A percentile compares a stretch with the other conserved stretches of the same genome.
These are phyloP conservation scores for Aspergillus sojae DNA, from an alignment of 2,329 filamentous ascomycete genomes.

Conservation along the genomic window DNA sequence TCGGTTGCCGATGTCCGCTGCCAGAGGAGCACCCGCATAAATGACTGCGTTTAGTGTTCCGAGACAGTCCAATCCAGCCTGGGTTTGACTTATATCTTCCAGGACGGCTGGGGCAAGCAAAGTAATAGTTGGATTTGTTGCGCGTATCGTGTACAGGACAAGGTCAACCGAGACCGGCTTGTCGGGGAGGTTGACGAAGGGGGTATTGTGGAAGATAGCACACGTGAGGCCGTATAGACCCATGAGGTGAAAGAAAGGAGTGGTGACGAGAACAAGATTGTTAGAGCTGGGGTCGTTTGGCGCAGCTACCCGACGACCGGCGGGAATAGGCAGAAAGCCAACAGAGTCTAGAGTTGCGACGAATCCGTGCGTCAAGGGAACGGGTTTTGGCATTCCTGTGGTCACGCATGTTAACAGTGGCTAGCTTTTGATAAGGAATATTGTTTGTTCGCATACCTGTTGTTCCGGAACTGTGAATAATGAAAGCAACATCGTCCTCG, in stretches of 20 bases:
- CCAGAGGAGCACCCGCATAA: neutral
- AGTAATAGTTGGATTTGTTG: conserved; percentile 17
- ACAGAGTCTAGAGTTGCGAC: neutral
- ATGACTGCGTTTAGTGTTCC: conserved; percentile 14
- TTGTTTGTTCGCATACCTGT: neutral
- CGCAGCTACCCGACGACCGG: neutral
- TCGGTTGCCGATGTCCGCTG: neutral
- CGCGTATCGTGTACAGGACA: conserved; percentile 13
- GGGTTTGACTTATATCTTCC: conserved; percentile 7
- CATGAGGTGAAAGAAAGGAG: neutral
- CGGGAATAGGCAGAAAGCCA: neutral
- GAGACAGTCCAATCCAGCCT: conserved; percentile 14
- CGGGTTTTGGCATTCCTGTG: neutral
- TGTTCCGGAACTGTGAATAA: neutral
- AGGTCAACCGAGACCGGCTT: conserved; percentile 21
- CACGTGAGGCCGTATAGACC: conserved; percentile 6
- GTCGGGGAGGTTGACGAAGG: neutral
- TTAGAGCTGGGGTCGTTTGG: neutral
- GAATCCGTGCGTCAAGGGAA: neutral
- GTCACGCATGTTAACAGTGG: neutral
- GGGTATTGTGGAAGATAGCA: neutral
- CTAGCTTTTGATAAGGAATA: neutral
- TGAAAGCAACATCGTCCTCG: conserved; percentile 22
- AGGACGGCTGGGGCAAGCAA: conserved; percentile 22
- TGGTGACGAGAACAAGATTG: conserved; percentile 9